phyloP scores from a whole-genome alignment of 305 asterid species.

The Solanum hybrid region DNA sequence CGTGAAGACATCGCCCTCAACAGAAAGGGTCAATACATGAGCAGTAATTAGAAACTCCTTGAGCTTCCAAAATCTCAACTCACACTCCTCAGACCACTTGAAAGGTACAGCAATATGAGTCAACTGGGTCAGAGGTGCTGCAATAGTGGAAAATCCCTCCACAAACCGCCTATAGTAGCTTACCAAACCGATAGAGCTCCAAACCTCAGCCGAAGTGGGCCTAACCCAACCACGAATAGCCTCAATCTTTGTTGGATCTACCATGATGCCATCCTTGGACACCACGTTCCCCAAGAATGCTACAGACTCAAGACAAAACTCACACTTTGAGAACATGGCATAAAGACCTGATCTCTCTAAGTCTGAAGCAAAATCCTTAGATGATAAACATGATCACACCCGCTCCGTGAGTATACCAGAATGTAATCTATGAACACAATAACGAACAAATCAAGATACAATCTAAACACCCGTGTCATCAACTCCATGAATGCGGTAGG shows the following conservation, averaged over 20 bases:
- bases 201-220: not conserved
- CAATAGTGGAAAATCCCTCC: not conserved
- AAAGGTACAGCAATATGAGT: not conserved
- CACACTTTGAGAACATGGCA: not conserved
- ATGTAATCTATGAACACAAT: not conserved
- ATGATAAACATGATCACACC: not conserved
- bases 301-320: not conserved
- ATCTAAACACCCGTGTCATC: not conserved
- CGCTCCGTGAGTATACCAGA: not conserved
- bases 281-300: not conserved
- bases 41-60: not conserved
- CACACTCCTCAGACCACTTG: not conserved
- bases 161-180: not conserved
- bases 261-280: not conserved
- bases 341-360: not conserved
- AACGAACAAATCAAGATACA: not conserved
- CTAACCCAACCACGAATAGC: not conserved
- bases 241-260: not conserved
- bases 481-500: not conserved
- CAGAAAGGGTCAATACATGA: too few relatives aligned
- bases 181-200: not conserved
- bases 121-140: not conserved
- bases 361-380: not conserved
- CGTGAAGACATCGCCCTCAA: not conserved
- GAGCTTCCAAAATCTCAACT: not conserved